phyloP scores from a whole-genome alignment of 169 alveolate species.

The Eimeria mitis region DNA sequence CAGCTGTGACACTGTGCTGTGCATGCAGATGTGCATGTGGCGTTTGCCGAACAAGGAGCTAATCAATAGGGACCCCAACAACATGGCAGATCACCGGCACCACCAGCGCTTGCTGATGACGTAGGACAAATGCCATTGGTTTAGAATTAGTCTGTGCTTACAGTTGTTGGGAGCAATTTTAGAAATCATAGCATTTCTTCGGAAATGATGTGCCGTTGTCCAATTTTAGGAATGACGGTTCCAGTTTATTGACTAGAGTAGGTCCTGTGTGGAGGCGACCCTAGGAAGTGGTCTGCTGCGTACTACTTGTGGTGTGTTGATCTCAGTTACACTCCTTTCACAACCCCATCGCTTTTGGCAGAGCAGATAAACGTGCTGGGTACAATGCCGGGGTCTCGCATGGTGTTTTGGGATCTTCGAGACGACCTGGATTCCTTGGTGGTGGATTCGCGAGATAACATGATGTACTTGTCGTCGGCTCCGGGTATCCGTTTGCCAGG shows the following conservation, averaged over 20 bases:
- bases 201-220: neutral
- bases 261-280: neutral
- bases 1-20: conserved; percentile 13
- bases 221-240: neutral
- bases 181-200: neutral
- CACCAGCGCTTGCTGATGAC: conserved; percentile 93
- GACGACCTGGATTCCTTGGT: conserved; percentile 90
- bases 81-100: conserved; percentile 92
- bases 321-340: conserved; percentile 89
- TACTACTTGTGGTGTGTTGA: neutral
- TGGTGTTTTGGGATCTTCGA: conserved; percentile 92
- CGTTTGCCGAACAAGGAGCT: conserved; percentile 93
- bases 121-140: conserved; percentile 17
- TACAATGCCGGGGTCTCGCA: conserved; percentile 91
- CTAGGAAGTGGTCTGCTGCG: neutral
- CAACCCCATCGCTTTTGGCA: conserved; percentile 92
- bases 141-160: neutral
- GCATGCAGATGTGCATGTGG: conserved; percentile 91
- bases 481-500: conserved; percentile 57
- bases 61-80: conserved; percentile 90
- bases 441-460: conserved; percentile 86
- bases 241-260: neutral
- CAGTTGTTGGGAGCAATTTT: neutral
- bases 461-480: conserved; percentile 85
- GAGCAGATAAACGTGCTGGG: conserved; percentile 93